A percentile compares a stretch with the other conserved stretches of the same genome.
Conservation (phyloP, 495 filamentous ascomycete species). For the Aspergillus campestris region DNA sequence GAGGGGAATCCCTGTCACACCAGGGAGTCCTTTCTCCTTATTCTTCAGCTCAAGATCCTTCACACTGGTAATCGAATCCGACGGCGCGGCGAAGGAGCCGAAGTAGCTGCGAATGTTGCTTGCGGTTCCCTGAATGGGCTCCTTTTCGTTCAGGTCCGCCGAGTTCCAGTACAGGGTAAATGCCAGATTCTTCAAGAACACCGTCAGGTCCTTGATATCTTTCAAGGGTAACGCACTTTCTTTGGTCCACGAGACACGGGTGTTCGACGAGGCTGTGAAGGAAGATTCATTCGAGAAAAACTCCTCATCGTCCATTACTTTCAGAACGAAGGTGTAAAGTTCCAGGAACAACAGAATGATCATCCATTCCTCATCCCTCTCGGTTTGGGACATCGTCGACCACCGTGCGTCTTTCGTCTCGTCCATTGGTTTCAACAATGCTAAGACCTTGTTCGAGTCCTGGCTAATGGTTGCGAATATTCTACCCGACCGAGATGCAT, state of each 20-base stretch:
- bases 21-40: constrained; percentile 41
- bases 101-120: constrained; percentile 49
- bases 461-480: constrained; percentile 57
- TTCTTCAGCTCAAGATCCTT: constrained; percentile 29
- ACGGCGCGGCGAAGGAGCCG: constrained; percentile 20
- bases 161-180: constrained; percentile 86
- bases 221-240: constrained; percentile 61
- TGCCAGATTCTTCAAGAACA: constrained; percentile 86
- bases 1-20: constrained; percentile 63
- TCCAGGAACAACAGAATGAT: constrained; percentile 87
- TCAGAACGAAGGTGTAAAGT: constrained; percentile 83
- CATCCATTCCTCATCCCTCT: constrained; percentile 70
- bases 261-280: constrained; percentile 25
- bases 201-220: constrained; percentile 64
- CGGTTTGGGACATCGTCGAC: constrained; percentile 14
- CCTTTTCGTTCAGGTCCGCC: constrained; percentile 52
- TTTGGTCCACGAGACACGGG: constrained; percentile 41
- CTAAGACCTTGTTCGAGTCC: constrained; percentile 49
- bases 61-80: constrained; percentile 17
- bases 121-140: constrained; percentile 35
- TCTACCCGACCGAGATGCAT: constrained; percentile 56
- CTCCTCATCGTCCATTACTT: constrained; percentile 85
- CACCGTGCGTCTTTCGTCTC: constrained; percentile 12
- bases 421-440: constrained; percentile 40
- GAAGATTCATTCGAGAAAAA: constrained; percentile 38